Base-by-base conservation (phyloP, 73 alveolate species). In the Breviolum minutum region DNA sequence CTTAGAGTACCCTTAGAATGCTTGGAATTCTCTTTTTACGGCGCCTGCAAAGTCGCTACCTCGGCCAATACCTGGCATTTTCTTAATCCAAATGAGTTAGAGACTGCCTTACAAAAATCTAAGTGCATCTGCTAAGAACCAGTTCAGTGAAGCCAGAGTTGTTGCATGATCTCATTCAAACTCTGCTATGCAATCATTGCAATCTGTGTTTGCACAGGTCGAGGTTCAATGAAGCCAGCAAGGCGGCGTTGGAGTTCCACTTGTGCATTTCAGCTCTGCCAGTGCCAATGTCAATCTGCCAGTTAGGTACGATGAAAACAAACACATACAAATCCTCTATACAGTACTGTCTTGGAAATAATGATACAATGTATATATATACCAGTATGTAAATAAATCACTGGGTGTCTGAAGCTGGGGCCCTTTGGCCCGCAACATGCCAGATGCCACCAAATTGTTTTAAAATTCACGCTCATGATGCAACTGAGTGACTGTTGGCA, bases 221-320 rank as follows among this genome's bases (percentile, higher is more conserved):
- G 54, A 14, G 77, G 24, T 17, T 68, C 77, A 68, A 68, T 27
- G 27, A 77, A 30, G 89, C 68, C 89, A 48, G 89, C 24, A 12
- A 80, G 54, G 48, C 97, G 13, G 97, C 64, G 89, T 92, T 92
- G 79, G 85, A 63, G 80, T 92, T 92, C 97, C 97, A 92, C 32
- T 83, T 70, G 79, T 92, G 97, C 71, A 80, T 40, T 24, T 48
- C 97, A 6, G 82, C 89, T 74, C 60, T 63, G 79, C 97, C 97
- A 20, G 97, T 92, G 88, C 97, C 97, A 22, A 92, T 74, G 80
- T 92, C 97, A n/a, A 92, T 92, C 97, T 92, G 14, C 19, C 79
- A 14, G 73, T 9, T 73, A 87, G 62, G 32, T 22, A 17, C 48
- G 48, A 12, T 8, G 87, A 32, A 11, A 60, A 11, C 87, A 79